Conservation (phyloP, 805 yeast species). For the Torulaspora microellipsoides region DNA sequence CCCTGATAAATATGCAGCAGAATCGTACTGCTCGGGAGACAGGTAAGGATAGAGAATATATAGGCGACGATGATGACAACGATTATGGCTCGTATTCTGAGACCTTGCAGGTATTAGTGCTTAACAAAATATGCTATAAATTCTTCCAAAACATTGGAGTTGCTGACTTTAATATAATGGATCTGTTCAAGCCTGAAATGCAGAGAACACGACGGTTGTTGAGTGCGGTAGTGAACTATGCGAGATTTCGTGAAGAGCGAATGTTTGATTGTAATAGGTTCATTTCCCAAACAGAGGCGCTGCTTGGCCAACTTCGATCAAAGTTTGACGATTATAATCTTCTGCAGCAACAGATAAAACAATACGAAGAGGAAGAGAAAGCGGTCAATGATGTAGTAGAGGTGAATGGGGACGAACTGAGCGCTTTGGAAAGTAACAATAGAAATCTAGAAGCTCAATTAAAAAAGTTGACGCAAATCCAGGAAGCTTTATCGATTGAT, state of each 20-base stretch:
- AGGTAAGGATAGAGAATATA: slow-evolving; percentile 16
- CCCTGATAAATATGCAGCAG: slow-evolving; percentile 14
- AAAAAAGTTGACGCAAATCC: slow-evolving; percentile 53
- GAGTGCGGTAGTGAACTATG: slow-evolving; percentile 82
- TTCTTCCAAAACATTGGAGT: slow-evolving; percentile 73
- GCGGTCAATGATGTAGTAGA: slow-evolving; percentile 21
- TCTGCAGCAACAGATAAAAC: slow-evolving; percentile 35
- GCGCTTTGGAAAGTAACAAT: slow-evolving; percentile 47
- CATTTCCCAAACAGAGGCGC: slow-evolving; percentile 48
- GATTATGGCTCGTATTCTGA: slow-evolving; percentile 25
- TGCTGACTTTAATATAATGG: slow-evolving; percentile 69
- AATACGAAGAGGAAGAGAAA: slow-evolving; percentile 35
- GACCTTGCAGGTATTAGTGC: slow-evolving; percentile 47
- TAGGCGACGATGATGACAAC: slow-evolving; percentile 29
- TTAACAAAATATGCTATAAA: slow-evolving; percentile 55
- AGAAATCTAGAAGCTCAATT: slow-evolving; percentile 56
- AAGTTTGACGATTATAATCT: slow-evolving; percentile 40
- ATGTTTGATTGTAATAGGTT: slow-evolving; percentile 63
- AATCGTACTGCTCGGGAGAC: slow-evolving; percentile 13
- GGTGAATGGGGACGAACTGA: slow-evolving; percentile 31
- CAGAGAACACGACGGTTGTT: slow-evolving; percentile 56
- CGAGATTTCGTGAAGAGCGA: slow-evolving; percentile 75
- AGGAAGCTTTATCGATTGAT: slow-evolving; percentile 57
- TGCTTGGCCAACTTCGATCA: slow-evolving; percentile 43
- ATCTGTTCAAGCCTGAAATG: slow-evolving; percentile 74